Evolutionary conservation across 345 rosid species (phyloP).

Genomic region (Excoecaria agallocha): DNA sequence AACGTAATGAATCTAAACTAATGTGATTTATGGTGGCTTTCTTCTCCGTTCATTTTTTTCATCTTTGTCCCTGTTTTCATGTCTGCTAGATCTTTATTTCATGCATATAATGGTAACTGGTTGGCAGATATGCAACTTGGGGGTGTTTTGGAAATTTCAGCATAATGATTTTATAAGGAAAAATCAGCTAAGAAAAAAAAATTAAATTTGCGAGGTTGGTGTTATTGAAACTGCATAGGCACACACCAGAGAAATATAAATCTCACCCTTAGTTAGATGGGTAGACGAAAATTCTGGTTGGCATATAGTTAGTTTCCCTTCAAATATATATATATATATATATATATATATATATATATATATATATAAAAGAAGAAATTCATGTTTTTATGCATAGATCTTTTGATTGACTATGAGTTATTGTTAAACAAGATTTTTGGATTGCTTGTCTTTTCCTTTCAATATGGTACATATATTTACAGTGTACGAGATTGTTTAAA

Average conservation of each 20-base stretch:
- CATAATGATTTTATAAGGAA: neutral
- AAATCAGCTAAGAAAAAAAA: neutral
- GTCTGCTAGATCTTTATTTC: neutral
- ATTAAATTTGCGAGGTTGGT: neutral
- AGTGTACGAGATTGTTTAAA: neutral
- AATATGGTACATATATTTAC: neutral
- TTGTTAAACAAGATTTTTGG: neutral
- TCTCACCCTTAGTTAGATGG: neutral
- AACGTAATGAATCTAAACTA: neutral
- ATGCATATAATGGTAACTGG: neutral
- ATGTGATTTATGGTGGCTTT: neutral
- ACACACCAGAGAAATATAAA: neutral
- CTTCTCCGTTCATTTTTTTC: neutral
- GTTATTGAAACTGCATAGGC: neutral
- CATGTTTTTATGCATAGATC: neutral
- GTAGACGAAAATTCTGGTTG: neutral
- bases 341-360: too few relatives aligned
- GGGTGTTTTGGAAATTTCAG: slow-evolving; percentile 1
- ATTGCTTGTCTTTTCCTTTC: neutral
- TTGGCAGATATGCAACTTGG: neutral
- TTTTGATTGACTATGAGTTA: neutral
- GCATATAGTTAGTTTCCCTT: neutral
- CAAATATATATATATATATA: too few relatives aligned
- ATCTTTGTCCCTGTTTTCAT: neutral
- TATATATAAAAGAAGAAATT: too few relatives aligned